Evolutionary conservation across 2,329 filamentous ascomycete genomes (phyloP).

Genomic region (Exophiala spinifera): DNA sequence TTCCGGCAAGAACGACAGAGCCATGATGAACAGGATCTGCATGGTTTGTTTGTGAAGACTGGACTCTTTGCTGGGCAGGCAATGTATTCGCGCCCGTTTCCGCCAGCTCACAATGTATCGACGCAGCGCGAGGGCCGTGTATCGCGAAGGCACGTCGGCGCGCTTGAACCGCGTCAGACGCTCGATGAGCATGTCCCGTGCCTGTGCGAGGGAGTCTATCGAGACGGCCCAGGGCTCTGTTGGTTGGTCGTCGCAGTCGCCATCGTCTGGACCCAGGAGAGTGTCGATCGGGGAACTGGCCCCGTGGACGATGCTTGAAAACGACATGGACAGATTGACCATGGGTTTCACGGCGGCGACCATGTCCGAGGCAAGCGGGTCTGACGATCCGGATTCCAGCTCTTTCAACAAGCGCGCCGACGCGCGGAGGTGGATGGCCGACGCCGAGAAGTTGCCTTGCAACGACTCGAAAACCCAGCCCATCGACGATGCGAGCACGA

Average conservation of each 20-base stretch:
- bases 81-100: constrained; percentile 1
- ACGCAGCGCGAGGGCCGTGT: neutral
- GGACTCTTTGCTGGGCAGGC: constrained; percentile 4
- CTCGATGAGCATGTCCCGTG: no score
- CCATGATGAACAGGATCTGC: constrained; percentile 12
- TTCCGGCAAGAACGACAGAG: constrained; percentile 10
- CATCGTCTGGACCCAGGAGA: no score
- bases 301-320: no score
- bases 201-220: no score
- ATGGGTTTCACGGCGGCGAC: no score
- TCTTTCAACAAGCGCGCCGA: neutral
- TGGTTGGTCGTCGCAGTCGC: no score
- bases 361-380: neutral
- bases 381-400: neutral
- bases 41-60: constrained; percentile 5
- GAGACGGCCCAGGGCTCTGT: no score
- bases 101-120: constrained; percentile 7
- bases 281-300: no score
- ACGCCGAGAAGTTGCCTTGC: neutral
- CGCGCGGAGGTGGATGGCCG: neutral
- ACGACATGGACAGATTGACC: no score
- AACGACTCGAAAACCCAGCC: constrained; percentile 10
- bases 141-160: no score
- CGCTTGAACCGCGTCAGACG: no score
- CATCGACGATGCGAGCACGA: constrained; percentile 6